Evolutionary conservation across 2,329 filamentous ascomycete genomes (phyloP), one percentile per base, ranked within the genome.

Genomic region (Neophaeococcomyces aloes): DNA sequence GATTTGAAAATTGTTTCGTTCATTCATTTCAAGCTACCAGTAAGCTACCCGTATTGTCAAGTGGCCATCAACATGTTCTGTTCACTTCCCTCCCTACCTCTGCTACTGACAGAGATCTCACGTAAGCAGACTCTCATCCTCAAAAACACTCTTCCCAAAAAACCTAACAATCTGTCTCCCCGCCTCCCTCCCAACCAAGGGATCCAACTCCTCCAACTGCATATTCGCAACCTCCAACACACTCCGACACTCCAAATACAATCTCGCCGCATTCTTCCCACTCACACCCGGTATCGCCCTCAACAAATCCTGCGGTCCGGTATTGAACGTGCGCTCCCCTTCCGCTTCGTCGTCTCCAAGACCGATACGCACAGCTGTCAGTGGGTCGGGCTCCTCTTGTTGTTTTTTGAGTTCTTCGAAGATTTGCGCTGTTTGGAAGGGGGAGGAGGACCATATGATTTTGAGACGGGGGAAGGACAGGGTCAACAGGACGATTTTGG

Each of bases 361-460:
- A 0, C 91, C 91, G 2, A 88, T 76, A 47, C 83, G 78, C 6
- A 94, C 87, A 0, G 91, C 91, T 2, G 78, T 79, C 29, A 94
- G 74, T 1, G 91, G 91, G 60, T 98, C 88, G 0, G 91, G 91
- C 64, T 98, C 91, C 2, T 81, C 72, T 55, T 89, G 83, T 56
- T 87, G 82, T 53, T 86, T 83, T 68, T 98, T 98, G 43, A 98
- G 75, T 53, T 86, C 81, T 56, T 88, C 82, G 60, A 98, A 96
- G 49, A 98, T 96, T 67, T 96, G 88, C 1, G 91, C 91, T 0
- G 91, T 96, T 62, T 98, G 88, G 59, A 94, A 94, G 0, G 91
- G 89, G 8, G 82, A 87, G 7, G 78, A 85, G 7, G 84, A 91
- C 91, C 91, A 98, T 55, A 98, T 86, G 54, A 98, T 83, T 52